A percentile compares a stretch with the other conserved stretches of the same genome.
These are phyloP conservation scores for Beauveria pseudobassiana DNA, from an alignment of 2,329 filamentous ascomycete genomes.

Conservation along the genomic window DNA sequence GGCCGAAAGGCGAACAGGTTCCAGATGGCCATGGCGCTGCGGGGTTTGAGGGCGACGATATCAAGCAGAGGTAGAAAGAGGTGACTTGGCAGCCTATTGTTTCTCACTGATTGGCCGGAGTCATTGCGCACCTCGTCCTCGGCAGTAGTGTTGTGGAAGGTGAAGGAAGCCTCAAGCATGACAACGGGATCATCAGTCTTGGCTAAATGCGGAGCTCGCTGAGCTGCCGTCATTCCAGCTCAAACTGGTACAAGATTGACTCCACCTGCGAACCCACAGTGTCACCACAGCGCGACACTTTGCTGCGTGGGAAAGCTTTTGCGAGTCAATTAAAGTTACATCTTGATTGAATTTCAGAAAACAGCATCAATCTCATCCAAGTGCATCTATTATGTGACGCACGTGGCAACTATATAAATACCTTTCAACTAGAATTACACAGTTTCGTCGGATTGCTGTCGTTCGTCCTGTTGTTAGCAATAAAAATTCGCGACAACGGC, in stretches of 20 bases:
- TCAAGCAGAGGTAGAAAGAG: neutral
- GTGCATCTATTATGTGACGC: neutral
- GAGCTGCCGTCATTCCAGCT: slow-evolving; percentile 2
- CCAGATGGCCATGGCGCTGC: slow-evolving; percentile 10
- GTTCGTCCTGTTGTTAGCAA: slow-evolving; percentile 10
- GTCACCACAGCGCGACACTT: too few species aligned
- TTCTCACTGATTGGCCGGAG: neutral
- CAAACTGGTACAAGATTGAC: neutral
- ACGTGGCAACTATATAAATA: neutral
- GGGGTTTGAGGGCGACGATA: neutral
- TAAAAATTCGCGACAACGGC: neutral
- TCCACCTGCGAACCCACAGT: neutral
- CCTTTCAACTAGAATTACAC: slow-evolving; percentile 1
- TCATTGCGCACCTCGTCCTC: neutral
- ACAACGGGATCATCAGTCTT: neutral
- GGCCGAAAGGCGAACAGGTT: slow-evolving; percentile 72
- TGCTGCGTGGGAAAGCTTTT: too few species aligned
- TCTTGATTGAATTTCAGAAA: too few species aligned
- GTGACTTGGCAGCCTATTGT: neutral
- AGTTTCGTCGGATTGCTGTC: neutral
- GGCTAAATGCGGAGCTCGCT: neutral
- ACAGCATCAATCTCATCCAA: neutral
- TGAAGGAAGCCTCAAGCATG: neutral
- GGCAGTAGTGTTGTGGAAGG: neutral
- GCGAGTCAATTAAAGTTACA: too few species aligned